These are phyloP conservation scores for Talaromyces albobiverticillius DNA, from an alignment of 2,329 filamentous ascomycete species.

Conservation along the genomic window DNA sequence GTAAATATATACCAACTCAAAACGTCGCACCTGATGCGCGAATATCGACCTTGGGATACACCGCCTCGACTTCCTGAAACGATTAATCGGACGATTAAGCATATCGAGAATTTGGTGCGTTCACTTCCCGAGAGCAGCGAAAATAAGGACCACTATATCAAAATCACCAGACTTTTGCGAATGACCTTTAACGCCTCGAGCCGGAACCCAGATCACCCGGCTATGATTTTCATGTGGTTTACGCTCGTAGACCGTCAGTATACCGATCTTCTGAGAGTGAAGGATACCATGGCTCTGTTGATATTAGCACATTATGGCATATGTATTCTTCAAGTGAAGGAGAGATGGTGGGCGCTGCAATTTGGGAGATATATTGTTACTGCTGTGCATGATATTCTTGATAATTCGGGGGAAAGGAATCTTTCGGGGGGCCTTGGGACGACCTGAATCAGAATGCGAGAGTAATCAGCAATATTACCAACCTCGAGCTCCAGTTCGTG, in stretches of 20 bases:
- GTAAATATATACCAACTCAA: background rate
- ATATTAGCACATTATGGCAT: conserved; percentile 14
- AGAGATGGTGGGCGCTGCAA: conserved; percentile 9
- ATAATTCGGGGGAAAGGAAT: background rate
- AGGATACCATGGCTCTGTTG: conserved; percentile 9
- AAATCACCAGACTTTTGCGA: conserved; percentile 3
- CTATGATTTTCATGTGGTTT: conserved; percentile 14
- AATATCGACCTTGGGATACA: conserved; percentile 3
- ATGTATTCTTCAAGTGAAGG: conserved; percentile 5
- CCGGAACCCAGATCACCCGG: conserved; percentile 9
- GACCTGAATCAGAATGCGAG: background rate
- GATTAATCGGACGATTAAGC: background rate
- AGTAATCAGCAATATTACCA: no score
- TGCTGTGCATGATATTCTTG: conserved; percentile 3
- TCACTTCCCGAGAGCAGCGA: conserved; percentile 1
- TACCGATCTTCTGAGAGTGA: conserved; percentile 1
- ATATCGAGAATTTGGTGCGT: conserved; percentile 5
- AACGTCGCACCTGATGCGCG: conserved; percentile 5
- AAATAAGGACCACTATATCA: conserved; percentile 7
- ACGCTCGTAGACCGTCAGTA: background rate
- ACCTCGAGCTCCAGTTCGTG: no score
- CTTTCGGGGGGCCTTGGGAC: no score
- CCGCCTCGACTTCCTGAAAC: conserved; percentile 5
- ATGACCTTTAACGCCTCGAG: conserved; percentile 2
- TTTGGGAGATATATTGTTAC: conserved; percentile 5